Evolutionary conservation across 345 rosid species (phyloP).

Genomic region (Hibiscus trionum): DNA sequence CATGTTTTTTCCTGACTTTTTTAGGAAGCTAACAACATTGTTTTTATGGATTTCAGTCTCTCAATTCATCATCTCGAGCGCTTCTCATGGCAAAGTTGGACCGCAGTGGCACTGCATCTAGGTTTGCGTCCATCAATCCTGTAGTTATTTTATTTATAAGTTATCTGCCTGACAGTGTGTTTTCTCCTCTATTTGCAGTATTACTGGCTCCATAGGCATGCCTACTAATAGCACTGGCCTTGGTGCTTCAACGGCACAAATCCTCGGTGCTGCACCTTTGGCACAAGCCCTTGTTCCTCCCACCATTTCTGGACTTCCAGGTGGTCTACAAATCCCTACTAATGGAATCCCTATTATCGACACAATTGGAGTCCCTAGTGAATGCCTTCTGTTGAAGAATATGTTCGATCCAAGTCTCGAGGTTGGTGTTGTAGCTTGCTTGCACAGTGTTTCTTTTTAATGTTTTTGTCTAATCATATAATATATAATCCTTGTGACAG

Average conservation of each 20-base stretch:
- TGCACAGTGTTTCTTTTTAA: not conserved
- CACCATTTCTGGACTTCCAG: slow-evolving; percentile 44
- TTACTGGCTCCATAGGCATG: slow-evolving; percentile 30
- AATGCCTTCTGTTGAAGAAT: slow-evolving; percentile 75
- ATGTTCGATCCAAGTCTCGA: slow-evolving; percentile 86
- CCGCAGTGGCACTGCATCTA: slow-evolving; percentile 73
- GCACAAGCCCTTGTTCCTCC: slow-evolving; percentile 48
- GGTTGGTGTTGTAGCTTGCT: slow-evolving; percentile 31
- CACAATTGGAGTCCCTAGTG: slow-evolving; percentile 68
- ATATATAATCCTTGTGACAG: slow-evolving; percentile 30
- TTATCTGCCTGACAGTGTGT: slow-evolving; percentile 3
- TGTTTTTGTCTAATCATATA: not conserved
- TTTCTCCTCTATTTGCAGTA: slow-evolving; percentile 19
- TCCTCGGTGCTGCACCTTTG: slow-evolving; percentile 33
- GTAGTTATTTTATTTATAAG: not conserved
- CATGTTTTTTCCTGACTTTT: not conserved
- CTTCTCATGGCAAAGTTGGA: slow-evolving; percentile 88
- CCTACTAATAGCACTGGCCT: slow-evolving; percentile 32
- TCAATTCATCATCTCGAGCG: slow-evolving; percentile 87
- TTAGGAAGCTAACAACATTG: slow-evolving; percentile 3
- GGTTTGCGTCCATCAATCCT: slow-evolving; percentile 34
- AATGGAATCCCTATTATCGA: slow-evolving; percentile 37
- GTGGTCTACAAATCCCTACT: slow-evolving; percentile 39
- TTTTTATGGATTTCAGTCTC: slow-evolving; percentile 42
- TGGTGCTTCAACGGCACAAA: slow-evolving; percentile 34